phyloP scores from a whole-genome alignment of 257 asterid genomes.

The Phtheirospermum japonicum region DNA sequence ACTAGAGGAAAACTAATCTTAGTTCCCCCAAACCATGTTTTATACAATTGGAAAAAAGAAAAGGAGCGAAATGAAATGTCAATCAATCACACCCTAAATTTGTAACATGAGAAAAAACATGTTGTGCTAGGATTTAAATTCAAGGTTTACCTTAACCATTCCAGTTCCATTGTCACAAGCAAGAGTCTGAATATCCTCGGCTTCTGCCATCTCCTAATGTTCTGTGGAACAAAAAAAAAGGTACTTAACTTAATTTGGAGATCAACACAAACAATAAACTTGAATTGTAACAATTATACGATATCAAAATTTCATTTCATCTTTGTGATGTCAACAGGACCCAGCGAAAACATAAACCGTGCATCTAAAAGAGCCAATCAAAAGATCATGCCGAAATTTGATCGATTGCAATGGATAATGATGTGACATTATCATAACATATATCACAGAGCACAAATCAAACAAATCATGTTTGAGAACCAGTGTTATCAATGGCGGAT shows the following conservation, averaged over 20 bases:
- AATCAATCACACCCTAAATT: too few species aligned
- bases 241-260: too few species aligned
- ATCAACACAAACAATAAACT: too few species aligned
- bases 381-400: too few species aligned
- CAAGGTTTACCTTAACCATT: constrained; percentile 41
- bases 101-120: not conserved
- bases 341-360: not conserved
- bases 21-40: not conserved
- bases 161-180: too few species aligned
- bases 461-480: not conserved
- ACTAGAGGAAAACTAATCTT: too few species aligned
- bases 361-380: constrained; percentile 7
- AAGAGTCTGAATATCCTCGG: too few species aligned
- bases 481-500: too few species aligned
- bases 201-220: too few species aligned
- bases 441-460: not conserved
- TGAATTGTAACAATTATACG: not conserved
- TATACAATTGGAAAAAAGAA: not conserved
- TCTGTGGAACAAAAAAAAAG: too few species aligned
- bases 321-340: not conserved
- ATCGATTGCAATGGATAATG: too few species aligned
- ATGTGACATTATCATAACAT: too few species aligned
- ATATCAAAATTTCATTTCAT: not conserved
- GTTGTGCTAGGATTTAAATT: not conserved
- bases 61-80: not conserved